These are phyloP conservation scores for Neurospora sp. DNA, from an alignment of 495 filamentous ascomycete genomes.

Conservation along the genomic window DNA sequence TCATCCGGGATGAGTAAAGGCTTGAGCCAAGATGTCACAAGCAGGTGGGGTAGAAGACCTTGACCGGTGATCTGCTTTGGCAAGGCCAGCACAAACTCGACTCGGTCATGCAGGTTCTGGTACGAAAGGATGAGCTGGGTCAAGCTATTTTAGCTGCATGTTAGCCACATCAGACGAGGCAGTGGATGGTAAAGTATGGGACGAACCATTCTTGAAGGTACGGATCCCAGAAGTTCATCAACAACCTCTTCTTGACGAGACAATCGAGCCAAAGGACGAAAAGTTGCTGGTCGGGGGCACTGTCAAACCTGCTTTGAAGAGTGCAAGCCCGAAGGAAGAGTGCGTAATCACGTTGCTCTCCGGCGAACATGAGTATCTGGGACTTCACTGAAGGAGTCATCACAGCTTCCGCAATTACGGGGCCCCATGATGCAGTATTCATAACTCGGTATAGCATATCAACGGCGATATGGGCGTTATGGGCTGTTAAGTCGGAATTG, in stretches of 20 bases:
- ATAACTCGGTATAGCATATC: not conserved
- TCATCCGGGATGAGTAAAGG: not conserved
- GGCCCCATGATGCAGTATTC: not conserved
- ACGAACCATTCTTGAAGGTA: not conserved
- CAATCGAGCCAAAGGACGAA: not conserved
- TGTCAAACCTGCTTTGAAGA: not conserved
- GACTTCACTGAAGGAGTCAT: not conserved
- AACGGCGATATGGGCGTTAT: not conserved
- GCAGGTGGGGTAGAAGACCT: not conserved
- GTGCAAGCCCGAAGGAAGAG: not conserved
- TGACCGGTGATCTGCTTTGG: not conserved
- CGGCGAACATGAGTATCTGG: not conserved
- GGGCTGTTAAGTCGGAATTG: not conserved
- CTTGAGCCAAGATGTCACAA: not conserved
- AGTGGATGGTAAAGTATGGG: not conserved
- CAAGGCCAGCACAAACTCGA: not conserved
- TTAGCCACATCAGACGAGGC: not conserved
- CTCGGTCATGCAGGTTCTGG: not conserved
- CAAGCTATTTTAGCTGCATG: not conserved
- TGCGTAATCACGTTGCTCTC: not conserved
- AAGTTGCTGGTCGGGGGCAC: not conserved
- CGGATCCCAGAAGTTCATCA: not conserved
- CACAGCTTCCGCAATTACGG: not conserved
- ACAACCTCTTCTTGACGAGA: not conserved
- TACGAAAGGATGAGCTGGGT: not conserved